phyloP scores from a whole-genome alignment of 805 yeast genomes.

The Cyberlindnera meyerae region DNA sequence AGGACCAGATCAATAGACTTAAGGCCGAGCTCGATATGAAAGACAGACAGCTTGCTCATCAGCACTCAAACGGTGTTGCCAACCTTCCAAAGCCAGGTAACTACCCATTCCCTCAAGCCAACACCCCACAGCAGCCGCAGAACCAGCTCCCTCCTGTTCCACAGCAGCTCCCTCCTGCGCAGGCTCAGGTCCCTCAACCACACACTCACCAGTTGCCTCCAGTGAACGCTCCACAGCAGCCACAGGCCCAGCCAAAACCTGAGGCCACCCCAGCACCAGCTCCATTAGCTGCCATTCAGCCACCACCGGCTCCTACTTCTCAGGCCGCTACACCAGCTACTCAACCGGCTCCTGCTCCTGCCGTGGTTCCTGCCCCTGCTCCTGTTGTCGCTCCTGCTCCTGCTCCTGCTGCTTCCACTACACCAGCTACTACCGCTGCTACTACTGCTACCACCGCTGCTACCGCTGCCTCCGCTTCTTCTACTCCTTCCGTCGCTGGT shows the following conservation, averaged over 20 bases:
- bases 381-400: slow-evolving; percentile 15
- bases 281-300: slow-evolving; percentile 20
- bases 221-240: slow-evolving; percentile 26
- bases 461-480: slow-evolving; percentile 22
- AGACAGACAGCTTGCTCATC: slow-evolving; percentile 52
- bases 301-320: slow-evolving; percentile 21
- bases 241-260: slow-evolving; percentile 30
- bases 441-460: slow-evolving; percentile 24
- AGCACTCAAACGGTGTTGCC: slow-evolving; percentile 31
- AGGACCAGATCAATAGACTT: slow-evolving; percentile 82
- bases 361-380: slow-evolving; percentile 7
- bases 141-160: slow-evolving; percentile 32
- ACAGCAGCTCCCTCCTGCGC: slow-evolving; percentile 27
- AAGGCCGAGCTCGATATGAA: slow-evolving; percentile 81
- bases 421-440: too few relatives aligned
- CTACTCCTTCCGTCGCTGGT: slow-evolving; percentile 15
- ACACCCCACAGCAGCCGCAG: slow-evolving; percentile 31
- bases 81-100: slow-evolving; percentile 22
- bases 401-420: slow-evolving; percentile 18
- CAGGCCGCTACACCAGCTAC: slow-evolving; percentile 14
- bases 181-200: slow-evolving; percentile 20
- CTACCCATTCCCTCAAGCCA: slow-evolving; percentile 15
- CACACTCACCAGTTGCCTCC: slow-evolving; percentile 23
- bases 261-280: slow-evolving; percentile 15
- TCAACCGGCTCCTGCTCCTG: too few relatives aligned